Percentiles rank a stretch among this genome's conserved stretches.
Evolutionary conservation across 768 basidiomycete species (phyloP).

Genomic region (Suillus spraguei): DNA sequence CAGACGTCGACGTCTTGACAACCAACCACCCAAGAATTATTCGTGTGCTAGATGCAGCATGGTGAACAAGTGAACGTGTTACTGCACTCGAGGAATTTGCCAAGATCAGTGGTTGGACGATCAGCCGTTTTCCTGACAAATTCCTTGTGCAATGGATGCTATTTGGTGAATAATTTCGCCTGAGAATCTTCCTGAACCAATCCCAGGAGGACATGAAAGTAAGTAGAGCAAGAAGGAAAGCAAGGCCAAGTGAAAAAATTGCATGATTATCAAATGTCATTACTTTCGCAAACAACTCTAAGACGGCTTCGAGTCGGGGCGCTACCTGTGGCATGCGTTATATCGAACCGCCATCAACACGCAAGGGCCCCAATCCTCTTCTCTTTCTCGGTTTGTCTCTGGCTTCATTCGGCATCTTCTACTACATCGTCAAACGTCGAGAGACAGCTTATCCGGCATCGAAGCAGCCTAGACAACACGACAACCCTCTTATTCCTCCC

Average conservation of each 20-base stretch:
- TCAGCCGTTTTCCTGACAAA: too few species aligned
- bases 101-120: neutral
- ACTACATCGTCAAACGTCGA: slow-evolving; percentile 53
- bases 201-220: neutral
- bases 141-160: too few species aligned
- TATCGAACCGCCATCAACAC: slow-evolving; percentile 16
- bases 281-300: slow-evolving; percentile 5
- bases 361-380: slow-evolving; percentile 61
- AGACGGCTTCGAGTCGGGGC: slow-evolving; percentile 1
- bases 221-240: neutral
- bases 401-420: slow-evolving; percentile 61
- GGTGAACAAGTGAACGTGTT: too few species aligned
- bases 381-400: slow-evolving; percentile 58
- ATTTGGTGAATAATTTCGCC: neutral
- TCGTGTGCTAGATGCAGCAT: too few species aligned
- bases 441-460: slow-evolving; percentile 63
- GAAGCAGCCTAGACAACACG: slow-evolving; percentile 57
- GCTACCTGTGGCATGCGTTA: slow-evolving; percentile 3
- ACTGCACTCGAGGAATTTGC: neutral
- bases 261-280: slow-evolving; percentile 1
- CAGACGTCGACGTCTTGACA: too few species aligned
- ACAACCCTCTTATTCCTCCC: slow-evolving; percentile 69
- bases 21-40: too few species aligned
- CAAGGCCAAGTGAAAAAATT: neutral
- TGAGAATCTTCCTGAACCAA: neutral